Evolutionary conservation across 192 early-diverging fungal species (phyloP).

Genomic region (Entomortierella lignicola): DNA sequence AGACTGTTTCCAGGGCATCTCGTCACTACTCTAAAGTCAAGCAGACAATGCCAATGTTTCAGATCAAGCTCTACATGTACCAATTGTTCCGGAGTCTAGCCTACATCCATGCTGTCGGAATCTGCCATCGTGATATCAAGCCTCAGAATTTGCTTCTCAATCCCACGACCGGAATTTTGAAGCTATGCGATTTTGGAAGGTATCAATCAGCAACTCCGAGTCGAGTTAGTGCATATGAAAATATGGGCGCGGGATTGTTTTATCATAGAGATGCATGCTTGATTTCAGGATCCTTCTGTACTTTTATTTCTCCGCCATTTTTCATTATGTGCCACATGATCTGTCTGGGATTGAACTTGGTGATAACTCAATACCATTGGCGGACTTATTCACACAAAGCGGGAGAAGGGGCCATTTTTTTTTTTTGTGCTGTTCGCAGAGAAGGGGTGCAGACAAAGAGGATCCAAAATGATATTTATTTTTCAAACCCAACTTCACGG

Average conservation of each 20-base stretch:
- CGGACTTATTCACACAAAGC: background rate
- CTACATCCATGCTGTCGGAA: constrained; percentile 96
- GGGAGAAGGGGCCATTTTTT: constrained; percentile 2
- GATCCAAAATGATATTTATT: constrained; percentile 4
- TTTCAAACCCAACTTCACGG: constrained; percentile 30
- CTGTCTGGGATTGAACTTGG: constrained; percentile 47
- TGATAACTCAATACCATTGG: constrained; percentile 25
- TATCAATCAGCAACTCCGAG: constrained; percentile 14
- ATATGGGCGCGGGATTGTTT: background rate
- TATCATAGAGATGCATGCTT: background rate
- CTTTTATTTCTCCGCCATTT: constrained; percentile 15
- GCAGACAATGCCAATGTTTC: constrained; percentile 94
- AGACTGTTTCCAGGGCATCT: constrained; percentile 95
- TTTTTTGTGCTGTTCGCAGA: background rate
- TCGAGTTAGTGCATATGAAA: background rate
- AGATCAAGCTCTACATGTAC: constrained; percentile 99
- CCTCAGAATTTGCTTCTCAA: constrained; percentile 98
- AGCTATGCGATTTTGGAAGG: constrained; percentile 97
- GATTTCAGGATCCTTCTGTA: constrained; percentile 6
- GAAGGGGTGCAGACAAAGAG: background rate
- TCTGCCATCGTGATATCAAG: constrained; percentile 99
- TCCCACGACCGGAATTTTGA: constrained; percentile 90
- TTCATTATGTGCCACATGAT: constrained; percentile 46
- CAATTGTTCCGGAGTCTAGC: constrained; percentile 97
- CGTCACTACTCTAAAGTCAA: constrained; percentile 91